Conservation (phyloP, 2,329 filamentous ascomycete genomes). For the Hypoxylon sp. region DNA sequence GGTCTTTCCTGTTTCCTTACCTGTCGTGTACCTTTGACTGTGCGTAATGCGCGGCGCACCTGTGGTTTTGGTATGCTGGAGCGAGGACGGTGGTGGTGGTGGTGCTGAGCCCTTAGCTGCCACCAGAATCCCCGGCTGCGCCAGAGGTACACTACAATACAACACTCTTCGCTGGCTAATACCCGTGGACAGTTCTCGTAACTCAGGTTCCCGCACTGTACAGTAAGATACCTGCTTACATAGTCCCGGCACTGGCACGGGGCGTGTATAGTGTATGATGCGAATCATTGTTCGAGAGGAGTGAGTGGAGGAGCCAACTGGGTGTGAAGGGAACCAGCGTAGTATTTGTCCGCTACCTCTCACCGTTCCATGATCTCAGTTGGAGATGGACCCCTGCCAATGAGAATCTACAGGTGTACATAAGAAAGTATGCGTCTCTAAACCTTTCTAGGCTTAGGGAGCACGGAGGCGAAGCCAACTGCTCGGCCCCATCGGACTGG, state of each 20-base stretch:
- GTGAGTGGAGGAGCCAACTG: slow-evolving; percentile 26
- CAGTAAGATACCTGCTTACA: slow-evolving; percentile 2
- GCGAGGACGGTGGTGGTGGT: slow-evolving; percentile 19
- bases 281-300: slow-evolving; percentile 35
- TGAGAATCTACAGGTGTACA: slow-evolving; percentile 31
- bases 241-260: slow-evolving; percentile 28
- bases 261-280: slow-evolving; percentile 41
- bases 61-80: slow-evolving; percentile 23
- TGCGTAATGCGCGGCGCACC: slow-evolving; percentile 16
- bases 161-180: not conserved
- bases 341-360: slow-evolving; percentile 34
- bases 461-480: slow-evolving; percentile 46
- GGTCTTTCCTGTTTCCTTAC: slow-evolving; percentile 20
- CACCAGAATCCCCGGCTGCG: slow-evolving; percentile 6
- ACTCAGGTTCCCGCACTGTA: not conserved
- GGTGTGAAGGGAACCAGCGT: slow-evolving; percentile 26
- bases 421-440: slow-evolving; percentile 34
- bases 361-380: slow-evolving; percentile 42
- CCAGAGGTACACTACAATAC: not conserved
- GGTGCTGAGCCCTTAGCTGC: slow-evolving; percentile 11
- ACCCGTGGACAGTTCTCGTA: slow-evolving; percentile 15
- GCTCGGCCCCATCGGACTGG: slow-evolving; percentile 48
- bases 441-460: slow-evolving; percentile 44
- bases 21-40: slow-evolving; percentile 33
- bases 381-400: slow-evolving; percentile 37